Percentiles rank a stretch among this genome's conserved stretches.
phyloP scores from a whole-genome alignment of 495 filamentous ascomycete genomes.

The Penicillium antarcticum region DNA sequence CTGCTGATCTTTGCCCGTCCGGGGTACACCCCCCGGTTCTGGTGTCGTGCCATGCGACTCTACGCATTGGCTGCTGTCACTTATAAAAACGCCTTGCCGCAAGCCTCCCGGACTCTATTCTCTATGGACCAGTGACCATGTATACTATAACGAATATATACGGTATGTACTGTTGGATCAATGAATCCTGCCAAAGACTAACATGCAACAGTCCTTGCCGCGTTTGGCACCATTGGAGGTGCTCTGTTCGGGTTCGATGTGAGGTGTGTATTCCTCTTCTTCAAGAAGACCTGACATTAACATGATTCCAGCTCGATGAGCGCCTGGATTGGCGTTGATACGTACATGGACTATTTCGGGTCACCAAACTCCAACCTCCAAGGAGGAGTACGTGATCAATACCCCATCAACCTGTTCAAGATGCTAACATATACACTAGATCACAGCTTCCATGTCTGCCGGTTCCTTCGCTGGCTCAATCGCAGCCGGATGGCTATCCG shows the following conservation, averaged over 20 bases:
- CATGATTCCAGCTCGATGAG: conserved; percentile 52
- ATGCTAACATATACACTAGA: conserved; percentile 16
- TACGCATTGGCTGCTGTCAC: conserved; percentile 2
- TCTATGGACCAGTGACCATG: conserved; percentile 21
- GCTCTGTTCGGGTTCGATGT: conserved; percentile 46
- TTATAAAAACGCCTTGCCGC: conserved; percentile 12
- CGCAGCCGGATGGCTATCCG: conserved; percentile 62
- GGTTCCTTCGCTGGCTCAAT: conserved; percentile 65
- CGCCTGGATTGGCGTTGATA: conserved; percentile 66
- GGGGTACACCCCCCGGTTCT: conserved; percentile 2
- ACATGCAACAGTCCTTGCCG: conserved; percentile 36
- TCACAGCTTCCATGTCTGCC: conserved; percentile 57
- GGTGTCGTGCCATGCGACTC: conserved; percentile 10
- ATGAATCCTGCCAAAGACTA: not conserved
- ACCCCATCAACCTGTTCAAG: not conserved
- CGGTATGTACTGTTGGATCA: conserved; percentile 17
- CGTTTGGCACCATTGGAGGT: conserved; percentile 50
- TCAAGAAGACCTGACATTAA: not conserved
- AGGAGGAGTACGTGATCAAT: conserved; percentile 43
- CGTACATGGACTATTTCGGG: conserved; percentile 66
- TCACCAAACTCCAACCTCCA: conserved; percentile 61
- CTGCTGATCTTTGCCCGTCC: conserved; percentile 19
- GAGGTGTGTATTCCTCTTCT: conserved; percentile 20
- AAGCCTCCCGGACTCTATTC: not conserved
- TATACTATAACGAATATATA: conserved; percentile 47